Percentiles rank a stretch among this genome's conserved stretches.
Evolutionary conservation across 2,329 filamentous ascomycete species (phyloP).

Genomic region (Xylariaceae sp.): DNA sequence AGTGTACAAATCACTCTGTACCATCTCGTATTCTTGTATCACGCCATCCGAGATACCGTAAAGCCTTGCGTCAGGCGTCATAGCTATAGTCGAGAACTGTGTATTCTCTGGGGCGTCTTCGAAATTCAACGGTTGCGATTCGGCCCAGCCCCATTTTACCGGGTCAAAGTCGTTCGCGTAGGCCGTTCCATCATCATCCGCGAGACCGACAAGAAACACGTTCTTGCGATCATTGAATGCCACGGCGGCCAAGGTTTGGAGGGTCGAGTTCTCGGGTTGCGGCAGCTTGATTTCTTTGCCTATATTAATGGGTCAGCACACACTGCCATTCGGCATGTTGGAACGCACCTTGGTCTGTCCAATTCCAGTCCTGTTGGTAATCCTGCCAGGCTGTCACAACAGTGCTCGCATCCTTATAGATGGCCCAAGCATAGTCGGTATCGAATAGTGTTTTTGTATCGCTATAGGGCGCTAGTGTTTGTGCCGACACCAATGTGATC

Average conservation of each 20-base stretch:
- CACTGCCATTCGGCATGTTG: too few relatives aligned
- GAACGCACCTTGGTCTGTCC: not conserved
- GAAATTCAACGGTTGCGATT: not conserved
- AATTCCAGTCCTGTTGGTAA: not conserved
- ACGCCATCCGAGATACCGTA: not conserved
- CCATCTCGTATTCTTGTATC: too few relatives aligned
- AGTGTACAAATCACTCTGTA: too few relatives aligned
- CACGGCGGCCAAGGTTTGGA: not conserved
- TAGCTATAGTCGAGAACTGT: not conserved
- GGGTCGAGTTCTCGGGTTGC: too few relatives aligned
- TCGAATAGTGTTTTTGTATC: too few relatives aligned
- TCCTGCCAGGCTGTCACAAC: constrained; percentile 1
- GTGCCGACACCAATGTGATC: not conserved
- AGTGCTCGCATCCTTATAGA: not conserved
- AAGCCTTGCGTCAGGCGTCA: not conserved
- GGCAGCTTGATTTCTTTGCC: not conserved
- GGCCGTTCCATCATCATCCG: not conserved
- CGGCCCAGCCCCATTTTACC: not conserved
- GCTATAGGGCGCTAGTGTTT: not conserved
- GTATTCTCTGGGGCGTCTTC: not conserved
- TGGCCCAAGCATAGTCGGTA: constrained; percentile 6
- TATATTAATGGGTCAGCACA: not conserved
- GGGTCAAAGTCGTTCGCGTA: not conserved
- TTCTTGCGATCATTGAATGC: not conserved
- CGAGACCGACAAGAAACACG: not conserved